Base-by-base conservation (phyloP, 1,284 basidiomycete species). In the Ceratobasidium sp. region DNA sequence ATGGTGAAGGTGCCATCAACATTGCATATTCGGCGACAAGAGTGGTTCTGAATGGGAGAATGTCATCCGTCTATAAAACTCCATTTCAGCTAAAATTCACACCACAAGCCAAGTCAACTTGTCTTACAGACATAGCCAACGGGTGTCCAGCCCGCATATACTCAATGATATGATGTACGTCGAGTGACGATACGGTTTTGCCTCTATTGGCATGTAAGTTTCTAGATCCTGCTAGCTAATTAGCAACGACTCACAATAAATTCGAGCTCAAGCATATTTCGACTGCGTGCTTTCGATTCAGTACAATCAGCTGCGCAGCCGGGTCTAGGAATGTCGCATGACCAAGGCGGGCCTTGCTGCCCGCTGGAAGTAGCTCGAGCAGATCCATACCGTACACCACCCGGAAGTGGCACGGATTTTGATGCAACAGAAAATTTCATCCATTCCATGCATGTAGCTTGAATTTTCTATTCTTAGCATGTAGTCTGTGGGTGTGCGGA, bases 221-320 rank as follows among this genome's bases (percentile, higher is more conserved):
- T 27, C 41, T 20, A n/a, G 38, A 33, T 16, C 16, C 30, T 30
- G 54, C 16, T 54, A 38, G 41, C 38, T 18, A 27, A 35, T 35
- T n/a, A n/a, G 33, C 66, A 5, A 50, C 20, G 20, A 85, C 91
- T 78, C 81, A 92, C 89, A 95, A 81, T 14, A 96, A 82, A 83
- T 96, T 96, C 5, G 94, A 96, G 20, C 88, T 92, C 57, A 96
- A 87, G 82, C 94, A 96, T 69, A 96, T 90, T 83, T 96, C 94
- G 44, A 95, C 88, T 80, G 90, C 90, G 60, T 90, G 91, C 67
- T 89, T 89, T 52, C 88, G 85, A 48, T 86, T 82, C 67, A 90
- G 84, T 16, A 95, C 93, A 50, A 90, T 81, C 18, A 87, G 83
- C 82, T 88, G 87, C 3, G 90, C 89, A 44, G 88, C 87, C 1